Evolutionary conservation across 371 early-diverging fungal species (phyloP), one percentile per base, ranked within the genome.

Genomic region (Furculomyces boomerangus): DNA sequence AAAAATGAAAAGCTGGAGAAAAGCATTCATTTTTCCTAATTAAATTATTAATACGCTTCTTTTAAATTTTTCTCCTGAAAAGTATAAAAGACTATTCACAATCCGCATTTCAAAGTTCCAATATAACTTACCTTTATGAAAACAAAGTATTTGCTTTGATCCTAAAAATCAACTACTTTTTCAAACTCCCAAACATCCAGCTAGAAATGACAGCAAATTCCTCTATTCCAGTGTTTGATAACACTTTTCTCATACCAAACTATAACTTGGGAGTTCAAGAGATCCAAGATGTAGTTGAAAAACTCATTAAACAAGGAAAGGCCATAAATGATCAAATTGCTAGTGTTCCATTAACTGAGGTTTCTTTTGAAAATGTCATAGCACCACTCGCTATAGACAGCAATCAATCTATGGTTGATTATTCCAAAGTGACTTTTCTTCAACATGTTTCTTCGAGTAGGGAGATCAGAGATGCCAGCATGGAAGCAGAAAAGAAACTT

Each of bases 381-480:
- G 57, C 61, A 30, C 76, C 70, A 44, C 59, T 83, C 39, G 74
- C 70, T 25, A 62, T 56, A 37, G 60, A 70, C 40, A 79, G 81
- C 57, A 78, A 75, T 61, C 57, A 53, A 30, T 45, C 37, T 22
- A 16, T 48, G 62, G 74, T 70, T 31, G 70, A 73, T 24, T 66
- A 66, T 51, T 63, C 66, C n/a, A 60, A 76, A 8, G 68, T 72
- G 18, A 70, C 73, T 24, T 81, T 81, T 29, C 65, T 80, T 29
- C 78, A 79, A 57, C 74, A 84, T 57, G 71, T 82, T 20, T 76
- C 77, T 50, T 70, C 84, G 48, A 76, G 81, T 60, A 77, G 74
- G 57, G 77, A 60, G 30, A 64, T 85, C 14, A 74, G 86, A 51
- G 84, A 87, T 30, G 86, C 83, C 20, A 75, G 80, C 37, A 68